A percentile compares a stretch with the other conserved stretches of the same genome.
Evolutionary conservation across 2,329 filamentous ascomycete species (phyloP).

Genomic region (Ophiosphaerella herpotricha): DNA sequence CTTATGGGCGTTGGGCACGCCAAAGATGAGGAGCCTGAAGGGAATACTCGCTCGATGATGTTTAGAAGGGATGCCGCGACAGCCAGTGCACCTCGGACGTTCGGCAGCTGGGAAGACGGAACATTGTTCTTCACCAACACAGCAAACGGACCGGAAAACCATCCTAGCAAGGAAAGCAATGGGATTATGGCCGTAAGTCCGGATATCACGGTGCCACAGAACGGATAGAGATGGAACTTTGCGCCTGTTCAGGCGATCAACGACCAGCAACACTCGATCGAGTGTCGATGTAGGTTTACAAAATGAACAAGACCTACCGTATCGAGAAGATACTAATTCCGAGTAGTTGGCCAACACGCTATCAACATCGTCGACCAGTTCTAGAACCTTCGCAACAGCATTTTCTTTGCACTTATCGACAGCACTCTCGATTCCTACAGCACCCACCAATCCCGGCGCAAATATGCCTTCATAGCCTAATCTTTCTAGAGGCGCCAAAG

Average conservation of each 20-base stretch:
- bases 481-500: slow-evolving; percentile 26
- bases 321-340: slow-evolving; percentile 1
- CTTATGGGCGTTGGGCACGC: slow-evolving; percentile 17
- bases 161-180: slow-evolving; percentile 12
- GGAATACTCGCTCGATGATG: slow-evolving; percentile 19
- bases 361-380: neutral
- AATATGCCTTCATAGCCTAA: slow-evolving; percentile 9
- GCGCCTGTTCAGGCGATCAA: slow-evolving; percentile 15
- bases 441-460: slow-evolving; percentile 21
- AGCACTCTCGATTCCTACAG: neutral
- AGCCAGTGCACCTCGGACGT: slow-evolving; percentile 25
- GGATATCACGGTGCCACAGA: slow-evolving; percentile 19
- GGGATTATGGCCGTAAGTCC: slow-evolving; percentile 14
- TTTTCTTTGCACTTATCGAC: slow-evolving; percentile 1
- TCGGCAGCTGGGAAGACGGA: slow-evolving; percentile 25
- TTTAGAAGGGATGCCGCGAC: slow-evolving; percentile 19
- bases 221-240: slow-evolving; percentile 18
- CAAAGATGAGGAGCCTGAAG: slow-evolving; percentile 11
- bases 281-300: slow-evolving; percentile 13
- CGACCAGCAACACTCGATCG: slow-evolving; percentile 19
- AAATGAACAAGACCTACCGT: neutral
- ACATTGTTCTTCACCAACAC: slow-evolving; percentile 24
- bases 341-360: slow-evolving; percentile 4
- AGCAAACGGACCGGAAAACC: slow-evolving; percentile 21
- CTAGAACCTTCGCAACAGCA: neutral